Base-by-base conservation (phyloP, 805 yeast genomes). In the Saccharomycopsis capsularis region DNA sequence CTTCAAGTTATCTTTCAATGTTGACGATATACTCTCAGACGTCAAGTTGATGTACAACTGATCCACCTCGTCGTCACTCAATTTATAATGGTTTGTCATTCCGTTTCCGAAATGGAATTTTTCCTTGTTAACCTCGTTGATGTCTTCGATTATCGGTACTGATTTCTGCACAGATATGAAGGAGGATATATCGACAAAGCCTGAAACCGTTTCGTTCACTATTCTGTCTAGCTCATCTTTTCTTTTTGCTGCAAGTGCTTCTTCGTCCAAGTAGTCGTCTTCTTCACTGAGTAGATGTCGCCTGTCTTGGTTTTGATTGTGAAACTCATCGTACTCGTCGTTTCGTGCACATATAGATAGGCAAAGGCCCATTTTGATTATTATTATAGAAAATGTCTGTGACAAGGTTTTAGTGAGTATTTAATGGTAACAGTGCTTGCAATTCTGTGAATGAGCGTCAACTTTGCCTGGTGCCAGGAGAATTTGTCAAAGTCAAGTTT, bases 101-200 rank as follows among this genome's bases (percentile, higher is more conserved):
- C 52, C 52, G 35, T 48, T 48, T 16, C 52, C 52, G n/a, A 48
- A 44, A 21, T 32, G n/a, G 25, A 48, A 48, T 4, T 38, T 29
- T 9, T 40, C 35, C 30, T 48, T 44, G 24, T 38, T 39, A 24
- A 11, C 13, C 5, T 44, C 44, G 6, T 24, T 25, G 3, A 18
- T n/a, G 22, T 27, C 15, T 7, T 44, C 52, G 5, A 15, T 29
- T 7, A 13, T 25, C 11, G 52, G 52, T 5, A 44, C 21, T 9
- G 52, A 48, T 18, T 23, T 15, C 16, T 39, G 21, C 13, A 48
- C 44, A 16, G 43, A 40, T 13, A 40, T 13, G 30, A 48, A 48
- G 11, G 41, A 16, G 5, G 44, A 39, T 11, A 48, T 48, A 44
- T 48, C 52, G 16, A 48, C 52, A 48, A 48, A 48, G 3, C 27